Evolutionary conservation across 2,329 filamentous ascomycete genomes (phyloP), one percentile per base, ranked within the genome.

Genomic region (Phaeosphaeria sp.): DNA sequence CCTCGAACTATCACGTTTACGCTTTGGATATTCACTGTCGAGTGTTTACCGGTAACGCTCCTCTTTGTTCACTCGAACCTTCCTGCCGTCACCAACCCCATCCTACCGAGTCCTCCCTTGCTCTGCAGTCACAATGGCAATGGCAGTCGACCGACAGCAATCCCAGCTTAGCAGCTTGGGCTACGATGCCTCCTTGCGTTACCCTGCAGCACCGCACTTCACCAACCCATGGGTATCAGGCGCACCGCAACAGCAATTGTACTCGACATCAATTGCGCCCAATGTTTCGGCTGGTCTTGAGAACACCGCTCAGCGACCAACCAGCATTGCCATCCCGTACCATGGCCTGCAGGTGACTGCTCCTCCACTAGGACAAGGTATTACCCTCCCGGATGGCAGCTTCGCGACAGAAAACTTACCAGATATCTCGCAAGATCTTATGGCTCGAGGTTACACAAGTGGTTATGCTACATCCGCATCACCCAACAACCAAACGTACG

Each of bases 81-180:
- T 62, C 51, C 54, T 44, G 50, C 27, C 56, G 55, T 60, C 55
- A 52, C 58, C 50, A 44, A 44, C 61, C 53, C 42, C 62, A 51
- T 49, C 59, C 33, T 42, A 61, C 57, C 52, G 50, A 43, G 46
- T 44, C 23, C 22, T 22, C 39, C 39, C n/a, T 36, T 11, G 39
- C 46, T 52, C 56, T 56, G 33, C 56, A 44, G 55, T 59, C 69
- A 69, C 64, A 66, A 97, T 97, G 93, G 95, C 92, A 82, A 96
- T 97, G 92, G 91, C 93, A 79, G 87, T 97, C 83, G 92, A 97
- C 82, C 91, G 93, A 79, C 92, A 94, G 81, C 91, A 83, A 67
- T 67, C 74, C 64, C 78, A 78, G 88, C 81, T 91, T 86, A 86
- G 85, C 76, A 80, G 73, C 60, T 85, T 96, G 82, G 88, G 87